Conservation (phyloP, 768 basidiomycete genomes). For the Russula compacta region DNA sequence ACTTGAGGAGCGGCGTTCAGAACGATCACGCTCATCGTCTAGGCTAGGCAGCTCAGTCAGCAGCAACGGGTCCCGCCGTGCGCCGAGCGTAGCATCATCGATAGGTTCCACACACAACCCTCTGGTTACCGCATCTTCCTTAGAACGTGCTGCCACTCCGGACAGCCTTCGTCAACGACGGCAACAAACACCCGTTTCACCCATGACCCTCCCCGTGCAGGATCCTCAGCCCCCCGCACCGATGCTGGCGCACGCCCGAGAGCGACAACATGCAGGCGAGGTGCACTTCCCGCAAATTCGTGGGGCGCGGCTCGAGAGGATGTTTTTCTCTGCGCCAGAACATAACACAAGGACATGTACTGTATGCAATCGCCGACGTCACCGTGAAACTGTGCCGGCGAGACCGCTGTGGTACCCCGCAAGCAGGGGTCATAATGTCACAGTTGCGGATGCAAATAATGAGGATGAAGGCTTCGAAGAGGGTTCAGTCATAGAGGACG, state of each 20-base stretch:
- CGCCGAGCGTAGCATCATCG: slow-evolving; percentile 16
- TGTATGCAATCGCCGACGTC: slow-evolving; percentile 48
- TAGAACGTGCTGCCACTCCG: background rate
- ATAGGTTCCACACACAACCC: background rate
- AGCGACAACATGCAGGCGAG: slow-evolving; percentile 23
- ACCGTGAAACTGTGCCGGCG: slow-evolving; percentile 7
- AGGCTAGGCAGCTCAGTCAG: slow-evolving; percentile 12
- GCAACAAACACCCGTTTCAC: background rate
- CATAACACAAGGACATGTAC: slow-evolving; percentile 65
- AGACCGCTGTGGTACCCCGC: slow-evolving; percentile 25
- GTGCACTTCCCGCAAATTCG: slow-evolving; percentile 79
- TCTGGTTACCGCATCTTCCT: background rate
- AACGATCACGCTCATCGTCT: slow-evolving; percentile 28
- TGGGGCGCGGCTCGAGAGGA: slow-evolving; percentile 62
- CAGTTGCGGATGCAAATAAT: slow-evolving; percentile 9
- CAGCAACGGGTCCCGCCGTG: slow-evolving; percentile 14
- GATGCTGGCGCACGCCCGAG: slow-evolving; percentile 7
- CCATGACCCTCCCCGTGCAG: background rate
- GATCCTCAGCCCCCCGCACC: slow-evolving; percentile 10
- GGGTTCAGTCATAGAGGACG: slow-evolving; percentile 8
- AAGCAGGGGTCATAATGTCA: slow-evolving; percentile 17
- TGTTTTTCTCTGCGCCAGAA: slow-evolving; percentile 75
- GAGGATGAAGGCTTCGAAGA: slow-evolving; percentile 21
- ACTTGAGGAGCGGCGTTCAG: slow-evolving; percentile 54
- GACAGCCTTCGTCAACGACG: background rate